Evolutionary conservation across 345 rosid species (phyloP).

Genomic region (Pelargonium nanum): DNA sequence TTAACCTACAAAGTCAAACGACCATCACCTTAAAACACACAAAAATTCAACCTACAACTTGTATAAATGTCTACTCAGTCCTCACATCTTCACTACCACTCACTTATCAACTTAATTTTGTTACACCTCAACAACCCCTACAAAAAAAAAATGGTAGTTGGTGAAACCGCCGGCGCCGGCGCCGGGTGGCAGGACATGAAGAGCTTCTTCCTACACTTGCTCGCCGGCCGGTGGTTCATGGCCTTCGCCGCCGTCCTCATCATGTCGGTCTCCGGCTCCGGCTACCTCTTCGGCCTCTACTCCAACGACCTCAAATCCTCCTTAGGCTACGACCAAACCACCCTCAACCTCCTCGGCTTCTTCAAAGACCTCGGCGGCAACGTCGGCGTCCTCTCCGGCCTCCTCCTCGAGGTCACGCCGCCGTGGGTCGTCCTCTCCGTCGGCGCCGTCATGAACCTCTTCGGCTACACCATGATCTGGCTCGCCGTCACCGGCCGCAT

Average conservation of each 20-base stretch:
- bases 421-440: conserved; percentile 40
- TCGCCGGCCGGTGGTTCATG: conserved; percentile 47
- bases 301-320: conserved; percentile 32
- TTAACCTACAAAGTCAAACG: no score
- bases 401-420: conserved; percentile 34
- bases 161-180: conserved; percentile 4
- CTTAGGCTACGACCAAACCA: conserved; percentile 40
- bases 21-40: no score
- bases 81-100: no score
- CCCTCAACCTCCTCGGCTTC: conserved; percentile 38
- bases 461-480: conserved; percentile 44
- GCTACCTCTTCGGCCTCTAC: conserved; percentile 44
- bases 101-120: no score
- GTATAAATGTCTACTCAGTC: no score
- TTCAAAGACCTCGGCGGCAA: conserved; percentile 47
- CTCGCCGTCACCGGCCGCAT: conserved; percentile 30
- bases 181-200: conserved; percentile 16
- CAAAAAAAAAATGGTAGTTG: conserved; percentile 10
- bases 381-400: conserved; percentile 39
- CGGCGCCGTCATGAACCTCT: conserved; percentile 41
- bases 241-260: conserved; percentile 30
- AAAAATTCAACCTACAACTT: no score
- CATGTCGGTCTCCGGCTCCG: conserved; percentile 41
- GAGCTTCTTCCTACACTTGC: conserved; percentile 25
- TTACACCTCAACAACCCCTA: no score